Base-by-base conservation (phyloP, 2,329 filamentous ascomycete species). In the Xylariales sp. region DNA sequence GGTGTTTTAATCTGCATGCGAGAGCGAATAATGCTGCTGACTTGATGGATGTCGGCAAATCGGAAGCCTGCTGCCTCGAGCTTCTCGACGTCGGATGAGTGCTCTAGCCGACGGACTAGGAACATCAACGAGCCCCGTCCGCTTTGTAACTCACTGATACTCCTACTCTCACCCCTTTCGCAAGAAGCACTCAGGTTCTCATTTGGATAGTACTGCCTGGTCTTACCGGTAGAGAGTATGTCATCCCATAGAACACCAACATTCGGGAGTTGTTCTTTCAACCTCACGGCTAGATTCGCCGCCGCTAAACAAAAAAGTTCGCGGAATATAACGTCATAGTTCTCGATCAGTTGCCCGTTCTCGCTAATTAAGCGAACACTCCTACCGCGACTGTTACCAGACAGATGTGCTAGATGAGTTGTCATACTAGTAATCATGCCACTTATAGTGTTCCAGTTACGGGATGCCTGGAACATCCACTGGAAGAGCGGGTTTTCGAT, bases 251-350 rank as follows among this genome's bases (percentile, higher is more conserved):
- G 82, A 9, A 88, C 83, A 5, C 93, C 93, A 7, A 92, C 80
- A 3, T 89, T 84, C 6, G 86, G 83, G 1, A 95, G 80, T 3
- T 86, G 84, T 49, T 87, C 86, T 67, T 88, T 87, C 69, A 94
- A 83, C 60, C 88, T 86, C 12, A 87, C 83, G 0, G 93, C 91
- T 7, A 97, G 85, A n/a, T 90, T 87, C 5, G 89, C 84, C 0
- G 93, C 93, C 2, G 93, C 91, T 9, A 93, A 84, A 75, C 93
- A 97, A 78, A 97, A 97, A 9, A 94, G 84, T 76, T 97, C 92
- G 30, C 93, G 89, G 77, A 97, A 94, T 1, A 94, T 84, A 16
- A 90, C 82, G 41, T 93, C 90, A 77, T 95, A 95, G 67, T 93
- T 86, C 10, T 88, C 83, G 60, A 91, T 87, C 12, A 88, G 81